These are phyloP conservation scores for Maudiozyma pseudohumilis DNA, from an alignment of 805 yeast genomes.

Conservation along the genomic window DNA sequence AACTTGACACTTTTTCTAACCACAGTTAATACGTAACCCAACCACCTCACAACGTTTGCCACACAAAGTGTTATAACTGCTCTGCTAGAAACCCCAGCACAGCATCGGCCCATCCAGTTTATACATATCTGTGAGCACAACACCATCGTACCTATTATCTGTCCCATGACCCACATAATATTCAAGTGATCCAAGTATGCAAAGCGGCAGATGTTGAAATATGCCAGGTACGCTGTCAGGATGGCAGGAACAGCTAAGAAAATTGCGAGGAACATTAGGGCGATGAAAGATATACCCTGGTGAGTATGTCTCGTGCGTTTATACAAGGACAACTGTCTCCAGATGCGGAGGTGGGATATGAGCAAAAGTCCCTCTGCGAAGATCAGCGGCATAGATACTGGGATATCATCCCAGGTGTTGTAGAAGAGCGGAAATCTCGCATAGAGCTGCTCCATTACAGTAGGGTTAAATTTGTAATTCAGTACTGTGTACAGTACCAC, in stretches of 20 bases:
- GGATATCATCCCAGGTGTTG: conserved; percentile 9
- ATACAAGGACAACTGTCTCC: conserved; percentile 24
- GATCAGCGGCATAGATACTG: conserved; percentile 17
- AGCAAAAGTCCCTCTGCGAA: conserved; percentile 13
- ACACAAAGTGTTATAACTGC: conserved; percentile 9
- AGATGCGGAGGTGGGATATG: conserved; percentile 10
- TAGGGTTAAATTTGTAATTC: conserved; percentile 18
- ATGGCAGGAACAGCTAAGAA: conserved; percentile 6
- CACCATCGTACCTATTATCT: conserved; percentile 18
- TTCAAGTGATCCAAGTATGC: conserved; percentile 33
- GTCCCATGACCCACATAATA: conserved; percentile 32
- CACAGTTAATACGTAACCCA: conserved; percentile 1
- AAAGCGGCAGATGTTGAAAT: conserved; percentile 2
- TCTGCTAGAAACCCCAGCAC: conserved; percentile 24
- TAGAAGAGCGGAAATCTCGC: conserved; percentile 31
- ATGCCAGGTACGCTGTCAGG: conserved; percentile 1
- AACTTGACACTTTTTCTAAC: conserved; percentile 3
- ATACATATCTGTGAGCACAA: conserved; percentile 35
- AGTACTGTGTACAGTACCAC: conserved; percentile 18
- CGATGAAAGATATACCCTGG: conserved; percentile 30
- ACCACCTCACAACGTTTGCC: conserved; percentile 4
- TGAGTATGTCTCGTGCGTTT: conserved; percentile 27
- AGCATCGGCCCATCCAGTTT: conserved; percentile 31
- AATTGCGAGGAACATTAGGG: conserved; percentile 4
- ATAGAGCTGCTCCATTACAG: conserved; percentile 19